phyloP scores from a whole-genome alignment of 73 alveolate genomes.

The Halteria grandinella region DNA sequence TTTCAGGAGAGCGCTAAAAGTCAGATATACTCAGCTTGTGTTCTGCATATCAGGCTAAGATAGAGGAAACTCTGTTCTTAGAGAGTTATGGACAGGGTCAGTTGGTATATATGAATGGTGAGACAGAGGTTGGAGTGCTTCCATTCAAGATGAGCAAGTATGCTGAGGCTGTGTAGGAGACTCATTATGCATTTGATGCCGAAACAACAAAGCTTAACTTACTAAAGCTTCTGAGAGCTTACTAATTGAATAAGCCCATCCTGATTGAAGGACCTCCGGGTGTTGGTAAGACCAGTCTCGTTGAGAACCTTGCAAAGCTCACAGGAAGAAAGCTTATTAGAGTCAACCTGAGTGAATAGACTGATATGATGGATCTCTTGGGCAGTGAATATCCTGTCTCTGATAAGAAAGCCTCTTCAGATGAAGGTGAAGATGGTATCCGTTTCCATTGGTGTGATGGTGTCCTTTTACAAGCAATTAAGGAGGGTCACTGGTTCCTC shows the following conservation, averaged over 20 bases:
- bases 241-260: constrained; percentile 81
- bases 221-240: constrained; percentile 81
- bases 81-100: not conserved
- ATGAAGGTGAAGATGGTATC: constrained; percentile 53
- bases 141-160: constrained; percentile 53
- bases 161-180: constrained; percentile 22
- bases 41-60: not conserved
- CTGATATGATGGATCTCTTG: constrained; percentile 97
- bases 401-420: not conserved
- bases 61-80: not conserved
- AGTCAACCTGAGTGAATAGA: constrained; percentile 94
- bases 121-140: constrained; percentile 11
- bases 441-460: constrained; percentile 96
- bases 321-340: constrained; percentile 81
- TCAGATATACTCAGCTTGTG: constrained; percentile 14
- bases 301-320: constrained; percentile 87
- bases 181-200: constrained; percentile 81
- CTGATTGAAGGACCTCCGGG: constrained; percentile 98
- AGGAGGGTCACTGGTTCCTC: constrained; percentile 93
- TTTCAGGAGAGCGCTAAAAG: constrained; percentile 18
- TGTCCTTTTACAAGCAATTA: constrained; percentile 87
- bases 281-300: constrained; percentile 96
- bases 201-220: constrained; percentile 72
- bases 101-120: not conserved
- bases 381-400: constrained; percentile 97